Base-by-base conservation (phyloP, 148 eudicot genomes). In the Rhododendron williamsianum region DNA sequence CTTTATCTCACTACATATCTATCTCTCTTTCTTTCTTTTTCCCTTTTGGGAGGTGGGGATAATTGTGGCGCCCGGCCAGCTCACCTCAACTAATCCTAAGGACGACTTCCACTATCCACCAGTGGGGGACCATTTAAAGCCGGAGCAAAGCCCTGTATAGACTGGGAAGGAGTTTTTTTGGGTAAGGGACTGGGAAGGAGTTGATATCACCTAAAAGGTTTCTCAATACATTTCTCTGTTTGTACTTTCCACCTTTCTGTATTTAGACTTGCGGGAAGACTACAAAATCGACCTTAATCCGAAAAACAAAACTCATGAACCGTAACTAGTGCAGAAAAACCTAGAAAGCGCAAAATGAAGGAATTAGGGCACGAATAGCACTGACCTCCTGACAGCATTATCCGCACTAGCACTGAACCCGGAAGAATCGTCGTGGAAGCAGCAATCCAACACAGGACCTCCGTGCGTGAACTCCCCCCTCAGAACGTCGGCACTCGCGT, bases 401-500 rank as follows among this genome's bases (percentile, higher is more conserved):
- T 96, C 99, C 9, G 89, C 92, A 83, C 94, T 73, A 9, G 97
- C 99, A 73, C 95, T 94, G 86, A 96, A 96, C 36, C 98, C 99
- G 0, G 98, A 94, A 36, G 95, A 90, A 74, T 96, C 99, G 65
- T 96, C 99, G 74, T 95, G 98, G 86, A 96, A 96, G 89, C 99
- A 96, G 82, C 98, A 96, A 87, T 96, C 99, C n/a, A 96, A 90
- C 12, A 95, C 99, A 2, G 98, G 90, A 79, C 96, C 98, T 23
- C 94, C 97, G 80, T 96, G 99, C 86, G 86, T 92, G 86, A 95
- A 95, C 93, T 95, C 97, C 63, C 97, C 99, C 84, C 93, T 92
- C 81, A 96, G 87, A 63, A 90, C 91, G 91, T 96, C 90, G 0
- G 92, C 94, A 81, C 94, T 95, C 73, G 98, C 98, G 84, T 96